phyloP scores from a whole-genome alignment of 208 protist species.

The Acanthamoeba royreba region DNA sequence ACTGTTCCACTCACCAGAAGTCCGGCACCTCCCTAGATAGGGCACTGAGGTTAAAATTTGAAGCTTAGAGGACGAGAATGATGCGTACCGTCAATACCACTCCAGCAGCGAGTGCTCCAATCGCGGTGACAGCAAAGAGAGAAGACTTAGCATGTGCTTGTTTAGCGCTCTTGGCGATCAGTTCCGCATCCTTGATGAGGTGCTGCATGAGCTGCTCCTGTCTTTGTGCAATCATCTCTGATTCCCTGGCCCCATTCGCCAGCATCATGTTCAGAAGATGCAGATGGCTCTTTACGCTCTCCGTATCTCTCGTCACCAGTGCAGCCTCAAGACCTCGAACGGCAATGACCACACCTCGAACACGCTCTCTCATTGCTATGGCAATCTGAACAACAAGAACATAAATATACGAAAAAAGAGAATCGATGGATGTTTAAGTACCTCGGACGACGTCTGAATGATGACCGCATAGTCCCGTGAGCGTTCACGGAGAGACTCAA shows the following conservation, averaged over 20 bases:
- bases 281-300: neutral
- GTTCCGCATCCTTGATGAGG: neutral
- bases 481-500: neutral
- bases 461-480: neutral
- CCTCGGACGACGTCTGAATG: neutral
- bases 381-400: neutral
- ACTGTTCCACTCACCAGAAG: neutral
- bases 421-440: neutral
- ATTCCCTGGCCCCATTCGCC: neutral
- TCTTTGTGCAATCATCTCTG: neutral
- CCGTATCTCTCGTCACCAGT: neutral
- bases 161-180: neutral
- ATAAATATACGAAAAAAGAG: neutral
- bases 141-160: neutral
- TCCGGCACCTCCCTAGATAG: neutral
- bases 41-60: neutral
- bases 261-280: neutral
- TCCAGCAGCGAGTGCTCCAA: neutral
- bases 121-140: neutral
- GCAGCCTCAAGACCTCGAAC: neutral
- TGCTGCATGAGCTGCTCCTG: neutral
- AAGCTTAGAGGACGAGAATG: neutral
- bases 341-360: neutral
- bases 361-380: neutral
- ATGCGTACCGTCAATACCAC: neutral